Base-by-base conservation (phyloP, 225 moss, liverwort and hornwort genomes). In the Polytrichum commune region DNA sequence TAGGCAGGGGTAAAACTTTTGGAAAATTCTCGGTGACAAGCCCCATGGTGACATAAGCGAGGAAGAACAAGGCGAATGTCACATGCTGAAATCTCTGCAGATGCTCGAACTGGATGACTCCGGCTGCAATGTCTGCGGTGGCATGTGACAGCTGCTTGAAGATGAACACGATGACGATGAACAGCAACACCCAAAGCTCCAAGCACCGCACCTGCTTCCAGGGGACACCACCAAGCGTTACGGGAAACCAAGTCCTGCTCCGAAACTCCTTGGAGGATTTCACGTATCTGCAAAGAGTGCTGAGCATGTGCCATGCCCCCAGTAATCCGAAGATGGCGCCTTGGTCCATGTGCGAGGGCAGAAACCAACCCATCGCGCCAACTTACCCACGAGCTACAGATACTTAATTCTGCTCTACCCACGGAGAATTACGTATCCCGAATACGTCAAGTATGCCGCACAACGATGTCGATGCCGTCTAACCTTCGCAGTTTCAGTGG, bases 21-120 rank as follows among this genome's bases (percentile, higher is more conserved):
- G 72, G 67, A 1, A 88, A 77, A 72, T 85, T 78, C 65, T 88
- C 93, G 18, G 60, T 60, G 8, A 95, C 24, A 5, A 95, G 81
- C 19, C 85, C 95, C 5, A 68, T 74, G 8, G 77, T 9, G 5
- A 86, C 54, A 68, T 93, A 95, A 0, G 85, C 74, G 1, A 91
- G 78, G 69, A 91, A 93, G 83, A 95, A 90, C 65, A 87, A 76
- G 19, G 91, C 80, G 61, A 95, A 95, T 2, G 78, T 70, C 20
- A 88, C 95, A 64, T 95, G 95, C 74, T 95, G 95, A 73, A 91
- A 95, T 27, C 95, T 77, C 5, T 89, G 85, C 10, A 95, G 81
- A 71, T 95, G 95, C 73, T 74, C 66, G 25, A 82, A 30, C 27
- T 72, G 57, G 53, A 95, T 95, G 16, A 76, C 29, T 32, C 95